phyloP scores from a whole-genome alignment of 2,329 filamentous ascomycete species.

The Hymenoscyphus linearis region DNA sequence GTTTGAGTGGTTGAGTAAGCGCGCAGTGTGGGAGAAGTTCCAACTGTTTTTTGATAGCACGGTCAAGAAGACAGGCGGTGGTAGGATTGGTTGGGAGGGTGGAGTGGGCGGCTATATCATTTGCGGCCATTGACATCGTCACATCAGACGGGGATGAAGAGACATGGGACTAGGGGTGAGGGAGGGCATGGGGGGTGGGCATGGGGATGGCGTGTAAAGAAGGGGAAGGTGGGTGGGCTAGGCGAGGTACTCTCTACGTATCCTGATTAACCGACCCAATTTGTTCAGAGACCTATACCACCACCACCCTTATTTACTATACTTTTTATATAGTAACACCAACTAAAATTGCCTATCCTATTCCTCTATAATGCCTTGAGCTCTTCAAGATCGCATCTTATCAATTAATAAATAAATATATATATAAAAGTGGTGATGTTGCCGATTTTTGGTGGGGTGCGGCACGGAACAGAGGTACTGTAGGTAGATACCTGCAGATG shows the following conservation, averaged over 20 bases:
- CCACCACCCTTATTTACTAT: too few relatives aligned
- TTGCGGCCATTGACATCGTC: conserved; percentile 1
- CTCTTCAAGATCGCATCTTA: too few relatives aligned
- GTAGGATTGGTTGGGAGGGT: conserved; percentile 9
- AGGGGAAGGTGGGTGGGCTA: not conserved
- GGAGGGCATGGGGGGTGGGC: not conserved
- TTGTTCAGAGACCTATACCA: too few relatives aligned
- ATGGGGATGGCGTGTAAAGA: not conserved
- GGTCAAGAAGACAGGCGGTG: conserved; percentile 1
- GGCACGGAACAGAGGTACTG: too few relatives aligned
- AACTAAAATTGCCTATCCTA: too few relatives aligned
- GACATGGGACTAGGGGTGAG: not conserved
- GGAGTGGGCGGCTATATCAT: conserved; percentile 15
- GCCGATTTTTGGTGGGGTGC: too few relatives aligned
- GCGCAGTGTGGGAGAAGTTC: conserved; percentile 7
- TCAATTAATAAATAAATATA: too few relatives aligned
- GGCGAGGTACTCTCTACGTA: not conserved
- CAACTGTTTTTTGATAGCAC: conserved; percentile 9
- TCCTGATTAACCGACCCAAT: too few relatives aligned
- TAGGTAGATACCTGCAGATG: not conserved
- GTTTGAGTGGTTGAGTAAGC: conserved; percentile 15
- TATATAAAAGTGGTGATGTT: too few relatives aligned
- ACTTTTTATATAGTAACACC: too few relatives aligned
- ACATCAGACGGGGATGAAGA: not conserved
- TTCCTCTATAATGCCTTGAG: too few relatives aligned